Conservation (phyloP, 768 basidiomycete species). For the Strobilomyces confusus region DNA sequence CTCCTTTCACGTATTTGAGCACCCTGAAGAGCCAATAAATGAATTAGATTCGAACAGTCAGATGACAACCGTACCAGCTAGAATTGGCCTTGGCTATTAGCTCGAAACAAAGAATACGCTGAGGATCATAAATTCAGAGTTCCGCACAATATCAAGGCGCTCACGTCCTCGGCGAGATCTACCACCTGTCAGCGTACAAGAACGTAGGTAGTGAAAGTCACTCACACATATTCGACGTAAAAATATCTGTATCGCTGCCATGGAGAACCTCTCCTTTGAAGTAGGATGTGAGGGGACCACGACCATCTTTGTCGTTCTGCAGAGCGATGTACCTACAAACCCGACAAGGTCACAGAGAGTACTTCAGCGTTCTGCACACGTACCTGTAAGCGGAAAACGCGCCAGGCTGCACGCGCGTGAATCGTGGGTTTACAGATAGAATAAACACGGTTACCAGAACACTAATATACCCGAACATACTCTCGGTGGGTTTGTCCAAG, state of each 20-base stretch:
- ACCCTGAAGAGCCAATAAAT: conserved; percentile 52
- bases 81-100: conserved; percentile 73
- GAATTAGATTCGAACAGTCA: neutral
- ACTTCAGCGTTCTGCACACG: neutral
- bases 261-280: conserved; percentile 93
- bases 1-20: conserved; percentile 94
- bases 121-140: conserved; percentile 11
- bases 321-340: conserved; percentile 71
- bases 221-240: conserved; percentile 95
- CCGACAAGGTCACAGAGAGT: conserved; percentile 1
- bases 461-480: conserved; percentile 93
- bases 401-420: conserved; percentile 56
- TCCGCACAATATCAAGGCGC: conserved; percentile 16
- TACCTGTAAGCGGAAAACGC: conserved; percentile 89
- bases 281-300: conserved; percentile 90
- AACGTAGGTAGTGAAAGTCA: conserved; percentile 4
- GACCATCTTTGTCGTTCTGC: conserved; percentile 76
- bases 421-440: neutral
- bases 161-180: conserved; percentile 89
- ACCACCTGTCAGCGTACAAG: conserved; percentile 9
- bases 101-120: conserved; percentile 84
- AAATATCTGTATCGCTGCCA: conserved; percentile 84
- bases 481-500: conserved; percentile 85
- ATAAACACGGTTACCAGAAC: conserved; percentile 57
- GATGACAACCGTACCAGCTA: conserved; percentile 53